phyloP scores from a whole-genome alignment of 495 filamentous ascomycete genomes.

The Cercophora scortea region DNA sequence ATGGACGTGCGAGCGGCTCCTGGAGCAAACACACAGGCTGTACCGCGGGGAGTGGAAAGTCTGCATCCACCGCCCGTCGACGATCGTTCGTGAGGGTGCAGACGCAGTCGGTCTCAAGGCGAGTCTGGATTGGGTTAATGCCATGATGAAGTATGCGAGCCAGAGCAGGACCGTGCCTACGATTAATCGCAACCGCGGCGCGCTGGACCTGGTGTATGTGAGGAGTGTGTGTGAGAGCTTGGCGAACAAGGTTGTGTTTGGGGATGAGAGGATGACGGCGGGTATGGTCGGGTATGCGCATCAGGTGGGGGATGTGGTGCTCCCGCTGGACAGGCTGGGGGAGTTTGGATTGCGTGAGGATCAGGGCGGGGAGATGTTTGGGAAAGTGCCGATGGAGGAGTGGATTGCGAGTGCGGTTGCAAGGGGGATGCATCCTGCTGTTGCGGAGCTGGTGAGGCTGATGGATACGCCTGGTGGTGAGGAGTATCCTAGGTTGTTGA shows the following conservation, averaged over 20 bases:
- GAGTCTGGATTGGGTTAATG: not conserved
- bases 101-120: not conserved
- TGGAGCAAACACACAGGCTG: constrained; percentile 28
- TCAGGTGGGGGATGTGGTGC: not conserved
- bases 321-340: not conserved
- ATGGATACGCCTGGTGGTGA: not conserved
- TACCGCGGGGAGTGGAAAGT: constrained; percentile 20
- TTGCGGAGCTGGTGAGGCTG: not conserved
- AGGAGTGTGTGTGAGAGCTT: not conserved
- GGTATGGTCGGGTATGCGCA: not conserved
- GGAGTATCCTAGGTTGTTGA: not conserved
- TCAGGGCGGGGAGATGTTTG: not conserved
- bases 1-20: constrained; percentile 45
- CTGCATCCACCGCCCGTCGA: constrained; percentile 36
- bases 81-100: constrained; percentile 10
- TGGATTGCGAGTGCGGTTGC: constrained; percentile 1
- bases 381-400: not conserved
- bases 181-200: not conserved
- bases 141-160: not conserved
- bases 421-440: constrained; percentile 1
- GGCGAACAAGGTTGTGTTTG: not conserved
- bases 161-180: not conserved
- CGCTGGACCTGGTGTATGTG: not conserved
- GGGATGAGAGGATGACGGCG: too few species aligned
- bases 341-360: not conserved